Conservation (phyloP, 1,284 basidiomycete species). For the Leccinum glutinopallens region DNA sequence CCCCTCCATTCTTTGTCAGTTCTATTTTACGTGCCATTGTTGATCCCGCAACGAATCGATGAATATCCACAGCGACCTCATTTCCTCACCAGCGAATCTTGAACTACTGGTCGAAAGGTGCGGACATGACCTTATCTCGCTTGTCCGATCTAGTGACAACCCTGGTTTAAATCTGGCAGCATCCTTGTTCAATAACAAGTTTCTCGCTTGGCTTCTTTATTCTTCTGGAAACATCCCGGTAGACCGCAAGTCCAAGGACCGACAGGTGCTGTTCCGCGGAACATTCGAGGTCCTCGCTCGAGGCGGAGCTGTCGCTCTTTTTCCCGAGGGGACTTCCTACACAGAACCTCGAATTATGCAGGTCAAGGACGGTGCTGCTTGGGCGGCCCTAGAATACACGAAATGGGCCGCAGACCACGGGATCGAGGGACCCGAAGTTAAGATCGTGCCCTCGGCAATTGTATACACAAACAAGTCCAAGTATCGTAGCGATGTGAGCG, state of each 20-base stretch:
- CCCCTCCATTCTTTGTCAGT: slow-evolving; percentile 77
- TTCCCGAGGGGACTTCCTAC: slow-evolving; percentile 91
- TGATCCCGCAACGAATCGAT: slow-evolving; percentile 21
- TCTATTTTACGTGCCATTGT: slow-evolving; percentile 14
- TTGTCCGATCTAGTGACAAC: slow-evolving; percentile 15
- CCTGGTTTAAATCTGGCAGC: slow-evolving; percentile 42
- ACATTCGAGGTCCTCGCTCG: slow-evolving; percentile 85
- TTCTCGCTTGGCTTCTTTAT: slow-evolving; percentile 73
- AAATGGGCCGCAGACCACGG: slow-evolving; percentile 68
- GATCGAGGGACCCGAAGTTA: slow-evolving; percentile 41
- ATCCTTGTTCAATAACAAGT: slow-evolving; percentile 77
- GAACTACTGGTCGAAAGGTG: slow-evolving; percentile 94
- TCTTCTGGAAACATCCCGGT: slow-evolving; percentile 96
- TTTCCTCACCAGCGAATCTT: slow-evolving; percentile 80
- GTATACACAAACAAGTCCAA: slow-evolving; percentile 95
- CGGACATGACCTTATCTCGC: slow-evolving; percentile 17
- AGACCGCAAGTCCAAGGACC: slow-evolving; percentile 90
- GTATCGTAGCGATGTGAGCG: slow-evolving; percentile 81
- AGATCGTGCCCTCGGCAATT: slow-evolving; percentile 83
- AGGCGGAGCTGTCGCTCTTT: slow-evolving; percentile 86
- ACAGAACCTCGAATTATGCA: slow-evolving; percentile 92
- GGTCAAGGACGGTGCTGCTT: slow-evolving; percentile 94
- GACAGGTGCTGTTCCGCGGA: slow-evolving; percentile 85
- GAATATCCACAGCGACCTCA: slow-evolving; percentile 55
- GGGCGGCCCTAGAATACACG: slow-evolving; percentile 92